Base-by-base conservation (phyloP, 106 monocot genomes). In the Gastrodia elata region DNA sequence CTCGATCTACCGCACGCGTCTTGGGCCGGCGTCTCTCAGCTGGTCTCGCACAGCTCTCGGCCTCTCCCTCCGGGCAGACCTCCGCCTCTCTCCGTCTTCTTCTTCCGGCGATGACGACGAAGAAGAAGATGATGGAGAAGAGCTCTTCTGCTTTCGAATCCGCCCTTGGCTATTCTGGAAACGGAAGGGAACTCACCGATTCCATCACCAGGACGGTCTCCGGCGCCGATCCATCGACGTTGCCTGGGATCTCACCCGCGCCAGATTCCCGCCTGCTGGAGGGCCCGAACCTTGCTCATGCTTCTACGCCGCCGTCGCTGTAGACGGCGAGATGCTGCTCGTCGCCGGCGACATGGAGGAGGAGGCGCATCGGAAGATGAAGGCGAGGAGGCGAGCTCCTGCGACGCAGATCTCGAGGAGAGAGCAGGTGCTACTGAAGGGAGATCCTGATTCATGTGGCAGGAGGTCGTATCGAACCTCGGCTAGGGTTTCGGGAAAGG, bases 81-180 rank as follows among this genome's bases (percentile, higher is more conserved):
- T 90, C 81, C 84, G 86, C 48, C 77, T 87, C 56, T 30, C 40
- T 26, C 64, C 39, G 40, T 27, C 67, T 42, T 24, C 27, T 42
- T 24, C 30, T 2, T 18, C 9, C 25, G 35, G 20, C 72, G 77
- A 32, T 1, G 68, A 20, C 20, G 75, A 71, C 34, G 56, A 36
- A n/a, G n/a, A n/a, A n/a, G n/a, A n/a, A 6, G 75, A 71, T 15
- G 37, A 46, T 14, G 75, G 59, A 26, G 64, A 59, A 3, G 71
- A 57, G 22, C 13, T 38, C 42, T 46, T 81, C 22, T 27, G 58
- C 34, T 86, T 93, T 77, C 83, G 68, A 14, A 39, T 86, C 75
- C 80, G 84, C 39, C 89, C 89, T 16, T 89, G 86, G 89, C 18
- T 93, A 24, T 39, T 93, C 68, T 93, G 92, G 92, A 89, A 82